Evolutionary conservation across 2,329 filamentous ascomycete genomes (phyloP).

Genomic region (Penicillium brevicompactum): DNA sequence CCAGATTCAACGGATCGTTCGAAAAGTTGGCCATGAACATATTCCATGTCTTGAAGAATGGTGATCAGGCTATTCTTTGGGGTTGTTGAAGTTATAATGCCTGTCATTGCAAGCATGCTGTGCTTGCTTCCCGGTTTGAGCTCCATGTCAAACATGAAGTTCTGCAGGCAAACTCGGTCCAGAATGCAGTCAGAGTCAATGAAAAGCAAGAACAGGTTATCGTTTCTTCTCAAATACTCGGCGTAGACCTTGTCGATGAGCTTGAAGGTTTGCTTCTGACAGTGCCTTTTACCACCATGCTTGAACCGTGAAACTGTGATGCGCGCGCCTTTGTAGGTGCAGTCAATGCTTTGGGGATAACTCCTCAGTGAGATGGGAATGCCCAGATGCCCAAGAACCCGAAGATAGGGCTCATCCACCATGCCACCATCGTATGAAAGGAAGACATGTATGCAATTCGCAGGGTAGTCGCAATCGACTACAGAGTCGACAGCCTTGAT

Average conservation of each 20-base stretch:
- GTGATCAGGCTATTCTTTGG: constrained; percentile 87
- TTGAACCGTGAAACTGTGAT: constrained; percentile 91
- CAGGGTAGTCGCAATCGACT: constrained; percentile 90
- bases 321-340: constrained; percentile 77
- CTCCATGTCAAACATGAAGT: constrained; percentile 99
- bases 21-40: constrained; percentile 94
- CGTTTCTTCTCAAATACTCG: constrained; percentile 81
- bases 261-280: constrained; percentile 89
- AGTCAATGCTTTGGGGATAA: constrained; percentile 88
- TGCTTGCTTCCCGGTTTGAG: constrained; percentile 87
- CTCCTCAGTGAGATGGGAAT: constrained; percentile 70
- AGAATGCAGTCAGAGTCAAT: constrained; percentile 97
- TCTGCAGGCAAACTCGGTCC: constrained; percentile 87
- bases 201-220: constrained; percentile 93
- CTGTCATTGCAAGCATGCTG: constrained; percentile 97
- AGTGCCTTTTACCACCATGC: constrained; percentile 90
- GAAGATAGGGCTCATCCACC: constrained; percentile 85
- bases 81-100: constrained; percentile 93
- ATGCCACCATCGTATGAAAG: constrained; percentile 91
- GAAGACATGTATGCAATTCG: constrained; percentile 90
- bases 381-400: constrained; percentile 80
- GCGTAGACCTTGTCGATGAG: constrained; percentile 92
- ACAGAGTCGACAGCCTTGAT: constrained; percentile 87
- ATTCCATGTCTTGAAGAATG: constrained; percentile 95
- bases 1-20: constrained; percentile 94